Evolutionary conservation across 768 basidiomycete species (phyloP).

Genomic region (Leucogyrophana mollusca): DNA sequence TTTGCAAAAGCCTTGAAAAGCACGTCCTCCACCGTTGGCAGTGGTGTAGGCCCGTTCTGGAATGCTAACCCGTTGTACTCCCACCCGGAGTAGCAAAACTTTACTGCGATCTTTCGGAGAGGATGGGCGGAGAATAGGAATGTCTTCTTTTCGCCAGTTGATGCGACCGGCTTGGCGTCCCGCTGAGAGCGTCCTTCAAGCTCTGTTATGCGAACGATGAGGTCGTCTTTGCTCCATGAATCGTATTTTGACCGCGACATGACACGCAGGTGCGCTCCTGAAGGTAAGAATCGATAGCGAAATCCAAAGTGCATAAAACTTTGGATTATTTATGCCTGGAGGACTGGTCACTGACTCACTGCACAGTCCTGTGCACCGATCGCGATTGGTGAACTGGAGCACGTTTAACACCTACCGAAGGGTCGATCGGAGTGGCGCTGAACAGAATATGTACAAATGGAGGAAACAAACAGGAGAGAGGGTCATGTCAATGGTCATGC

Average conservation of each 20-base stretch:
- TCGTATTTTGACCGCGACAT: conserved; percentile 46
- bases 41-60: conserved; percentile 65
- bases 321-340: no score
- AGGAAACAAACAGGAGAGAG: no score
- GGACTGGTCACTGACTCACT: no score
- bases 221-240: conserved; percentile 62
- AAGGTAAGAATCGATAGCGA: conserved; percentile 31
- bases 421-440: no score
- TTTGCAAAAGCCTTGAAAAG: conserved; percentile 79
- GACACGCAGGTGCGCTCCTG: conserved; percentile 26
- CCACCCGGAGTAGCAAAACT: conserved; percentile 91
- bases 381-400: no score
- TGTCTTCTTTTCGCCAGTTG: conserved; percentile 30
- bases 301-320: conserved; percentile 30
- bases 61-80: conserved; percentile 89
- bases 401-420: no score
- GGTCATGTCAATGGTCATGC: no score
- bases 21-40: conserved; percentile 90
- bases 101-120: conserved; percentile 87
- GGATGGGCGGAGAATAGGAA: conserved; percentile 72
- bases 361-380: no score
- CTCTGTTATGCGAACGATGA: conserved; percentile 61
- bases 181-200: conserved; percentile 41
- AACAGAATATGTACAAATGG: no score
- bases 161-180: conserved; percentile 11